phyloP scores from a whole-genome alignment of 768 basidiomycete genomes.

The Albatrellus ellisii region DNA sequence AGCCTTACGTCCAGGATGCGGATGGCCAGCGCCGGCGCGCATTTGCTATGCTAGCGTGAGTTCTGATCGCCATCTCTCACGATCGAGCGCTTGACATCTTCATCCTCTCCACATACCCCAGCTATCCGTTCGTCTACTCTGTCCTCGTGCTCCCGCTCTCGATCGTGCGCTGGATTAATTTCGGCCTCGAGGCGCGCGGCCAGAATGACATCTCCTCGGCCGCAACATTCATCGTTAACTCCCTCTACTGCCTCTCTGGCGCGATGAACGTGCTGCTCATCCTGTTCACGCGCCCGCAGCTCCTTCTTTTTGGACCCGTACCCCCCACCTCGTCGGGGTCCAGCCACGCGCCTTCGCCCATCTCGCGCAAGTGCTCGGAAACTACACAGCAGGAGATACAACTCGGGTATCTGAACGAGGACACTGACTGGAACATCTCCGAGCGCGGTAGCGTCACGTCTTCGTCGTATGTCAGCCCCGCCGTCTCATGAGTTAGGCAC shows the following conservation, averaged over 20 bases:
- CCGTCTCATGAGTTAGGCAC: background rate
- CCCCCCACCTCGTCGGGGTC: background rate
- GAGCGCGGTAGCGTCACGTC: background rate
- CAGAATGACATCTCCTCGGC: too few relatives aligned
- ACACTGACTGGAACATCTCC: background rate
- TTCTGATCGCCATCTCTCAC: background rate
- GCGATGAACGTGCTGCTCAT: constrained; percentile 27
- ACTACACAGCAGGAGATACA: background rate
- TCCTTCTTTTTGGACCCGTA: constrained; percentile 19
- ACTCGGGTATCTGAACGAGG: background rate
- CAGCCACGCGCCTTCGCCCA: background rate
- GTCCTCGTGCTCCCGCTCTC: constrained; percentile 27
- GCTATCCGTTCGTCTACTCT: constrained; percentile 28
- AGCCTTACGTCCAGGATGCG: constrained; percentile 1
- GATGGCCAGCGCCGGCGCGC: constrained; percentile 4
- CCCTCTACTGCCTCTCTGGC: constrained; percentile 27
- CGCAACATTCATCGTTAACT: constrained; percentile 21
- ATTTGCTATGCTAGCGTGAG: constrained; percentile 19
- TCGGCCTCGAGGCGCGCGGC: constrained; percentile 12
- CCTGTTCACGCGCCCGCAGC: constrained; percentile 22
- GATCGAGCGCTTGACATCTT: background rate
- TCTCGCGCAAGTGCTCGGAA: background rate
- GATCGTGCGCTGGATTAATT: constrained; percentile 27
- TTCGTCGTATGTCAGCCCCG: background rate
- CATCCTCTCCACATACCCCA: constrained; percentile 8